Conservation (phyloP, 441 rosid genomes). For the Syzygium syzygioides region DNA sequence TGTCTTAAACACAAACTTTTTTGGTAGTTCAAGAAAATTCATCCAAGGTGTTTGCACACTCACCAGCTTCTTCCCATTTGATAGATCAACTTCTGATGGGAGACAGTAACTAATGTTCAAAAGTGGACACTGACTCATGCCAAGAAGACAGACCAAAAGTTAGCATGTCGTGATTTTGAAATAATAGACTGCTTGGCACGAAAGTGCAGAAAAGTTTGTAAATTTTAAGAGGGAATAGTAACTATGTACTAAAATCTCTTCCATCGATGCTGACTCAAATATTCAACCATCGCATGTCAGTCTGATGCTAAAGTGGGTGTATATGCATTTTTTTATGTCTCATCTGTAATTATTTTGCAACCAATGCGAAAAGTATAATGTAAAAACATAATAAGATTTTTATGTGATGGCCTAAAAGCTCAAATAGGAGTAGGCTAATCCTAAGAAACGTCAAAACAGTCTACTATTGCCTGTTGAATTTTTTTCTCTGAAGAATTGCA, state of each 20-base stretch:
- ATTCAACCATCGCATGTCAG: neutral
- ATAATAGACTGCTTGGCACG: neutral
- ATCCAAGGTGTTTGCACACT: constrained; percentile 12
- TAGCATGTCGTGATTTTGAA: neutral
- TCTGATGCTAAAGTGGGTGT: neutral
- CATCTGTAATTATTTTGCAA: neutral
- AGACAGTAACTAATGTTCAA: constrained; percentile 95
- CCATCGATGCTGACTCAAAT: neutral
- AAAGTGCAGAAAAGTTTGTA: neutral
- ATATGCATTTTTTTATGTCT: neutral
- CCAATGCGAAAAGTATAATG: neutral
- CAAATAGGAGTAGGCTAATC: neutral
- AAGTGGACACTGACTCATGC: constrained; percentile 70
- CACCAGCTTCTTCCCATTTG: constrained; percentile 77
- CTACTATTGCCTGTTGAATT: constrained; percentile 62
- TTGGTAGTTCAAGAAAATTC: constrained; percentile 2
- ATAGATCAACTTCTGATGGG: constrained; percentile 62
- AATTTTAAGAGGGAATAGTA: neutral
- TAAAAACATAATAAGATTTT: neutral
- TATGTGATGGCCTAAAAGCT: neutral
- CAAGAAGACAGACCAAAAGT: neutral
- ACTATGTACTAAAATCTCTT: neutral
- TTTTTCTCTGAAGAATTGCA: constrained; percentile 25
- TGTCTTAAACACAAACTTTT: neutral
- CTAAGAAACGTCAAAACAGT: neutral